Percentiles rank a stretch among this genome's conserved stretches.
These are phyloP conservation scores for Brassica nigra DNA, from an alignment of 345 rosid species.

Conservation along the genomic window DNA sequence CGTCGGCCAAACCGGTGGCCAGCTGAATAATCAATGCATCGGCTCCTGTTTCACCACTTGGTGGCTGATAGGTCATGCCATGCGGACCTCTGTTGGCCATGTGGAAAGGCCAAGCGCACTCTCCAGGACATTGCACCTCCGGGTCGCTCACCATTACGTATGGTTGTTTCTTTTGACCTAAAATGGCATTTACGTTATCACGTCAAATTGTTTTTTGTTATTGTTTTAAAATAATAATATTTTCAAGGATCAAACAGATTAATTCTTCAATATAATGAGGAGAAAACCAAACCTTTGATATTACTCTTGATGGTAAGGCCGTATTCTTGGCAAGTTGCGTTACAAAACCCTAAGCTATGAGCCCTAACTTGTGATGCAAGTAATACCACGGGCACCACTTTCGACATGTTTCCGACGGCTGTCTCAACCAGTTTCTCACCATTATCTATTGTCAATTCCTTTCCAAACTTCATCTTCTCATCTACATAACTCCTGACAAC, in stretches of 20 bases:
- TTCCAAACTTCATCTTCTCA: constrained; percentile 45
- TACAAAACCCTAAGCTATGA: constrained; percentile 49
- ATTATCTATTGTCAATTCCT: constrained; percentile 41
- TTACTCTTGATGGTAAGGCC: constrained; percentile 30
- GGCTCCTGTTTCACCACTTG: constrained; percentile 55
- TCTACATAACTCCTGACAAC: constrained; percentile 46
- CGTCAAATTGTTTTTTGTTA: not conserved
- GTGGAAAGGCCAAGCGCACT: constrained; percentile 74
- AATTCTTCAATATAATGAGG: not conserved
- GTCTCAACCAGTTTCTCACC: constrained; percentile 34
- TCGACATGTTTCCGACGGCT: constrained; percentile 39
- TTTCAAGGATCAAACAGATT: not conserved
- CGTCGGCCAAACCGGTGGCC: constrained; percentile 58
- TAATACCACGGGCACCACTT: constrained; percentile 48
- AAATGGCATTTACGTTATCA: not conserved
- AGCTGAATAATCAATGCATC: constrained; percentile 66
- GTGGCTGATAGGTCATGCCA: constrained; percentile 52
- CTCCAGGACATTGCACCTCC: constrained; percentile 60
- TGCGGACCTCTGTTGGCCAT: constrained; percentile 47
- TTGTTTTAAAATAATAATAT: not conserved
- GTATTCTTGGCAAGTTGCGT: constrained; percentile 52
- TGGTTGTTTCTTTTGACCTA: constrained; percentile 36
- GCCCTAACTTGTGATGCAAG: constrained; percentile 49
- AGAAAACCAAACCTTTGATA: constrained; percentile 27
- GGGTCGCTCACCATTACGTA: constrained; percentile 64